Conservation (phyloP, 2,329 filamentous ascomycete genomes). For the Xylaria sp. region DNA sequence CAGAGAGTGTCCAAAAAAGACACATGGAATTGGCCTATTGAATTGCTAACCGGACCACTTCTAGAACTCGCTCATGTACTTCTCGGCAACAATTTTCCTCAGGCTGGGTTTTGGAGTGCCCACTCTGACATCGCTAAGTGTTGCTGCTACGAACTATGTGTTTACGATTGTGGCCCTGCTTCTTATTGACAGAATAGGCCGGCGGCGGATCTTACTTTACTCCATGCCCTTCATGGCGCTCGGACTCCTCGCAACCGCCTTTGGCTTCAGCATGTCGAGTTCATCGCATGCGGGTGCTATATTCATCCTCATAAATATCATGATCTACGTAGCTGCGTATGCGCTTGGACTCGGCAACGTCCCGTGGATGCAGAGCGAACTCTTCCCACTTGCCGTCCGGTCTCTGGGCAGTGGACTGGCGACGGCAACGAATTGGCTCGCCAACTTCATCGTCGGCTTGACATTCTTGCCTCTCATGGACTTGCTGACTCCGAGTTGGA, state of each 20-base stretch:
- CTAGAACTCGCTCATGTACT: slow-evolving; percentile 87
- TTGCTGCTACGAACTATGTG: slow-evolving; percentile 77
- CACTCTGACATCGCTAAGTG: slow-evolving; percentile 71
- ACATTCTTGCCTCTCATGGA: slow-evolving; percentile 73
- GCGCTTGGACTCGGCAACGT: slow-evolving; percentile 86
- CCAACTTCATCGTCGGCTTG: slow-evolving; percentile 79
- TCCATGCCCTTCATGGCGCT: slow-evolving; percentile 80
- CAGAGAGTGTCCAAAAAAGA: not conserved
- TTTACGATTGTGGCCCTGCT: slow-evolving; percentile 72
- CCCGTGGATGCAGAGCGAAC: slow-evolving; percentile 92
- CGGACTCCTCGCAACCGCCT: slow-evolving; percentile 64
- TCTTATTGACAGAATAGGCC: slow-evolving; percentile 73
- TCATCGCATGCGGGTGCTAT: slow-evolving; percentile 40
- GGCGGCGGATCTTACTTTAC: slow-evolving; percentile 72
- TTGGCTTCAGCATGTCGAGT: slow-evolving; percentile 64
- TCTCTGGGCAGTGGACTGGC: slow-evolving; percentile 66
- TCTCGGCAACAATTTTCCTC: slow-evolving; percentile 74
- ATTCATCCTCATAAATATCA: slow-evolving; percentile 68
- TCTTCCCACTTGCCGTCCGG: slow-evolving; percentile 74
- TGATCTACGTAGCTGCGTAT: slow-evolving; percentile 79
- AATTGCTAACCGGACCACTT: slow-evolving; percentile 8
- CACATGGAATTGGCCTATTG: not conserved
- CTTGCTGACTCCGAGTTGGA: slow-evolving; percentile 63
- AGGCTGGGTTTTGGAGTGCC: slow-evolving; percentile 73
- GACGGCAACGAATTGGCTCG: slow-evolving; percentile 79